These are phyloP conservation scores for Lactarius evosmus DNA, from an alignment of 768 basidiomycete genomes.

Conservation along the genomic window DNA sequence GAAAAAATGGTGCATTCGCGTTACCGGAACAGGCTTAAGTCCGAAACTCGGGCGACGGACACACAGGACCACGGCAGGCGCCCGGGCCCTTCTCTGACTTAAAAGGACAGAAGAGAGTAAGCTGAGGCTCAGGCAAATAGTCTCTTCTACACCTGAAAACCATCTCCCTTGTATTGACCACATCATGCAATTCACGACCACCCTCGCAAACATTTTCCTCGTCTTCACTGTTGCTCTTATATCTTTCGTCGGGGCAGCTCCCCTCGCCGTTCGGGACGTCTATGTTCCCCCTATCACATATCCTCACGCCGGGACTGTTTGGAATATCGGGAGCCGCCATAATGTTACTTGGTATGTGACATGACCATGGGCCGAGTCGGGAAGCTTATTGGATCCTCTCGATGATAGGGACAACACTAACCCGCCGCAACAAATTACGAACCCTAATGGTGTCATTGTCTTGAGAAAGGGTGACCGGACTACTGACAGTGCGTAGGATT, in stretches of 20 bases:
- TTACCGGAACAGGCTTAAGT: neutral
- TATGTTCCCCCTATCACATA: constrained; percentile 31
- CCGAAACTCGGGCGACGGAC: neutral
- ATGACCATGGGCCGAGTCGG: no score
- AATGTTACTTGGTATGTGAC: constrained; percentile 35
- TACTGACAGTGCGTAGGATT: neutral
- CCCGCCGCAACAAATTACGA: constrained; percentile 30
- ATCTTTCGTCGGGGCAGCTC: constrained; percentile 4
- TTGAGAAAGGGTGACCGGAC: neutral
- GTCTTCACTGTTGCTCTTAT: neutral
- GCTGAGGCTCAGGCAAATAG: neutral
- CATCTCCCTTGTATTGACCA: neutral
- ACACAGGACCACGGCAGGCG: neutral
- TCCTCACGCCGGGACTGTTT: constrained; percentile 31
- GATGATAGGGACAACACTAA: neutral
- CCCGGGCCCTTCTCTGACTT: neutral
- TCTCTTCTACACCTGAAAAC: neutral
- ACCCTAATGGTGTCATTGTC: constrained; percentile 16
- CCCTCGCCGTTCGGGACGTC: constrained; percentile 29
- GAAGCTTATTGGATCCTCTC: neutral
- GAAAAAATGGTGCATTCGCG: neutral
- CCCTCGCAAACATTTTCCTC: constrained; percentile 3
- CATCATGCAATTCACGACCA: constrained; percentile 14
- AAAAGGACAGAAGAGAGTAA: neutral
- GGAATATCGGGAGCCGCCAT: constrained; percentile 29